Base-by-base conservation (phyloP, 108 stramenopile species). In the Nitzschia putrida region DNA sequence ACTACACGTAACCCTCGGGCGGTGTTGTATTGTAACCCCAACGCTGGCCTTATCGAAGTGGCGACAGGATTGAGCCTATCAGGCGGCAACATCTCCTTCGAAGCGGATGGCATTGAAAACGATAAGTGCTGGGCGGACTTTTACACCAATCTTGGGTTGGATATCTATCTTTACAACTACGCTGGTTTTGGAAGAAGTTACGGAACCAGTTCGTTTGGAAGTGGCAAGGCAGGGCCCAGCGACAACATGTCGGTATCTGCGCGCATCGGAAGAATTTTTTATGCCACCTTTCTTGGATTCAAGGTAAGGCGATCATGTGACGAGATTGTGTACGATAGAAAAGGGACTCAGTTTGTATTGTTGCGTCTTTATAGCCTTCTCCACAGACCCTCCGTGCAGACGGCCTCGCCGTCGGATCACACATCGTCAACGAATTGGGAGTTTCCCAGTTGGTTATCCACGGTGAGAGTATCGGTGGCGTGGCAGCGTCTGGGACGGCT, bases 21-120 rank as follows among this genome's bases (percentile, higher is more conserved):
- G 7, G 89, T 95, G 0, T 55, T 95, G 59, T 95, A 92, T 61
- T 95, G 94, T 78, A 95, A 95, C 70, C 94, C 94, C 2, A 95
- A 95, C 71, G 94, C 94, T 14, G 91, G 94, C 3, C 68, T 95
- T 60, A 74, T 82, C 40, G 94, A 95, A 71, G 89, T 91, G 6
- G 86, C 89, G 11, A 80, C 93, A 20, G 93, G 93, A 20, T 78
- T 94, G 80, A 90, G 93, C 20, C 54, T 95, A 3, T 87, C 81
- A 23, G 87, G 88, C 2, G 93, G 93, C 9, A 94, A 94, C 61
- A 76, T 89, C 9, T 23, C 40, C 16, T 44, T 37, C 4, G 68
- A 74, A 14, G 57, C 56, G 9, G 74, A 79, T 25, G 72, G 74
- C 21, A 24, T 71, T 44, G 53, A 47, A 43, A 72, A 77, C 25